Evolutionary conservation across 1,139 yeast genomes (phyloP).

Genomic region (Pichia cactophila): DNA sequence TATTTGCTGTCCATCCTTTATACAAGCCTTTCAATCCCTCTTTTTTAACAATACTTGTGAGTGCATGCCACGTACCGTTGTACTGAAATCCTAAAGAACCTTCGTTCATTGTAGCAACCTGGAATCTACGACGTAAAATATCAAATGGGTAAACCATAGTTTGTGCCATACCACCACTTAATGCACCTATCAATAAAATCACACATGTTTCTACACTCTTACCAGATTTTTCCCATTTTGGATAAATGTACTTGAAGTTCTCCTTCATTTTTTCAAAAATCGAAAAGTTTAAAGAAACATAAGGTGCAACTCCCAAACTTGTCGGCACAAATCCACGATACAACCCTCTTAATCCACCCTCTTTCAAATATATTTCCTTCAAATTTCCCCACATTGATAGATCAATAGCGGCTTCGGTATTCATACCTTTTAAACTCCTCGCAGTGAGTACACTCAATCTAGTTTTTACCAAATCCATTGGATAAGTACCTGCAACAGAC

Average conservation of each 20-base stretch:
- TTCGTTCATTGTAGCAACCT: slow-evolving; percentile 73
- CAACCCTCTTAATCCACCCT: slow-evolving; percentile 75
- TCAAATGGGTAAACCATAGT: slow-evolving; percentile 86
- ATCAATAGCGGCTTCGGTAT: slow-evolving; percentile 25
- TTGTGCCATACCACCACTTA: slow-evolving; percentile 81
- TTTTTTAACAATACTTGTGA: slow-evolving; percentile 52
- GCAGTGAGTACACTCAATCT: slow-evolving; percentile 88
- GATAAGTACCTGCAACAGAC: slow-evolving; percentile 82
- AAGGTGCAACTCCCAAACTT: slow-evolving; percentile 90
- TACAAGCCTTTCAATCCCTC: slow-evolving; percentile 83
- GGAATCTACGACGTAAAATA: slow-evolving; percentile 79
- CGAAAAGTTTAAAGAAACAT: slow-evolving; percentile 88
- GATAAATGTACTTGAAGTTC: slow-evolving; percentile 16
- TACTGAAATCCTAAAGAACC: slow-evolving; percentile 81
- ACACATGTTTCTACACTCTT: slow-evolving; percentile 1
- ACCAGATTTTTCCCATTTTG: slow-evolving; percentile 22
- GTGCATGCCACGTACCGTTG: slow-evolving; percentile 62
- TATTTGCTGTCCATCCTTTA: slow-evolving; percentile 81
- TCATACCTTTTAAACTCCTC: slow-evolving; percentile 41
- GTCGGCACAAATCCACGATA: slow-evolving; percentile 88
- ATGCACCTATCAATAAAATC: slow-evolving; percentile 73
- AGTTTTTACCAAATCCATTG: slow-evolving; percentile 85
- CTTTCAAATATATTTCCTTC: slow-evolving; percentile 52
- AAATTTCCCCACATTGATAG: slow-evolving; percentile 66
- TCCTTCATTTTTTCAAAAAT: slow-evolving; percentile 79